A percentile compares a stretch with the other conserved stretches of the same genome.
These are phyloP conservation scores for Clavulina sp. DNA, from an alignment of 768 basidiomycete species.

Conservation along the genomic window DNA sequence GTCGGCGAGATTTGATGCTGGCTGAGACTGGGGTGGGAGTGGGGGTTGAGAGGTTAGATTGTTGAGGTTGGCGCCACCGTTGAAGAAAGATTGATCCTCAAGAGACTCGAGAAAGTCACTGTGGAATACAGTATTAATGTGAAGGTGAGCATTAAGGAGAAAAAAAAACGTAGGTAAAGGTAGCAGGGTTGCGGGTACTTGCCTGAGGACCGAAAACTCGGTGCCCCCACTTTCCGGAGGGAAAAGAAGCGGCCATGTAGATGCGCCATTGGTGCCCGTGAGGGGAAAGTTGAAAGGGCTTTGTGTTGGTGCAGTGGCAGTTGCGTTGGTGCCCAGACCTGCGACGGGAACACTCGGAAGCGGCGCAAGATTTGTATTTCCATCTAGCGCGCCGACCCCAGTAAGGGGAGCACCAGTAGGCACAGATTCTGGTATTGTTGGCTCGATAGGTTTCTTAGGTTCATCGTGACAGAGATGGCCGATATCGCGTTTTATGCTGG, in stretches of 20 bases:
- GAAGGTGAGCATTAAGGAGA: background rate
- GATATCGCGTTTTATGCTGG: conserved; percentile 89
- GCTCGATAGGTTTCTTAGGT: conserved; percentile 17
- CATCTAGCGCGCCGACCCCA: no score
- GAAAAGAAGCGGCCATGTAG: conserved; percentile 27
- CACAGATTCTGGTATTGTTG: background rate
- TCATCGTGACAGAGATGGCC: conserved; percentile 90
- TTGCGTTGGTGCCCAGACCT: background rate
- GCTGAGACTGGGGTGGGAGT: no score
- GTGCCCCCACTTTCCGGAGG: conserved; percentile 49
- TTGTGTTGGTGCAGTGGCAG: background rate
- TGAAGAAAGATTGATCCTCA: conserved; percentile 69
- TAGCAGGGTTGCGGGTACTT: conserved; percentile 17
- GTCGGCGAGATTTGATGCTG: no score
- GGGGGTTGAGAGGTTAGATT: no score
- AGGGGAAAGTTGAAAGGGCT: conserved; percentile 1
- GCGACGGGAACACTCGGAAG: background rate
- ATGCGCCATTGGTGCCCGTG: conserved; percentile 22
- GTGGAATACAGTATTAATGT: background rate
- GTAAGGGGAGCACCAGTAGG: background rate
- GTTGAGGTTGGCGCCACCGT: conserved; percentile 11
- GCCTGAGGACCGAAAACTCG: conserved; percentile 71
- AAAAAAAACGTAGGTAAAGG: conserved; percentile 8
- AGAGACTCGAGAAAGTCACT: conserved; percentile 83
- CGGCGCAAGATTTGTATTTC: no score